Base-by-base conservation (phyloP, 2,329 filamentous ascomycete species). In the Pyrenophora teres region DNA sequence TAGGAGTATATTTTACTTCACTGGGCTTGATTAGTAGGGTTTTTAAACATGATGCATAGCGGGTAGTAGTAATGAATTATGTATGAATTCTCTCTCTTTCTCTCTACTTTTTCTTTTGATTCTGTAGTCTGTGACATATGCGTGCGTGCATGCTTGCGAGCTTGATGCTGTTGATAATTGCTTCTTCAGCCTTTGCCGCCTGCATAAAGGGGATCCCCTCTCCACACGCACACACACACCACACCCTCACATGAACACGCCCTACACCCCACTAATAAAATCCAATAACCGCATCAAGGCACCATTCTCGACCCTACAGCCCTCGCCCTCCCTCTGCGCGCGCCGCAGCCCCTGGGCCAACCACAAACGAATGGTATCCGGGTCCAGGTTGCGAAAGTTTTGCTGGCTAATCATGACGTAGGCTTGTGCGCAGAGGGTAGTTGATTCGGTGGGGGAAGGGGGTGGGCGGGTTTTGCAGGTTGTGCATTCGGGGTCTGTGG, bases 251-350 rank as follows among this genome's bases (percentile, higher is more conserved):
- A 15, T 15, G 15, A 15, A 15, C 15, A 15, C 15, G 15, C 15
- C 15, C 15, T 35, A 65, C 18, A 65, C 25, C 10, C 68, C 66
- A 60, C 70, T 72, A 15, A 73, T 73, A 50, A 66, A 70, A 61
- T 72, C 69, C 53, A 73, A 54, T 58, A 73, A 54, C 8, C 65
- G 44, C 54, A 70, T 53, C 55, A 73, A 54, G 12, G 62, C 65
- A 6, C 66, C 63, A 57, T 73, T 71, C 48, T 73, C 70, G 3
- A 73, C 69, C 16, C 69, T 56, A 48, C 70, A 73, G 12, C 70
- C 70, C 47, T 73, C 69, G 0, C 69, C 68, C 36, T 61, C 54
- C 16, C 62, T 52, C 45, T 57, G 46, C 38, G 69, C 69, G 2
- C 68, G 27, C 18, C 69, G 30, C 43, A 67, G 61, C 5, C 70